Percentiles rank a stretch among this genome's conserved stretches.
Conservation (phyloP, 768 basidiomycete genomes). For the Auricularia auricula-judae region DNA sequence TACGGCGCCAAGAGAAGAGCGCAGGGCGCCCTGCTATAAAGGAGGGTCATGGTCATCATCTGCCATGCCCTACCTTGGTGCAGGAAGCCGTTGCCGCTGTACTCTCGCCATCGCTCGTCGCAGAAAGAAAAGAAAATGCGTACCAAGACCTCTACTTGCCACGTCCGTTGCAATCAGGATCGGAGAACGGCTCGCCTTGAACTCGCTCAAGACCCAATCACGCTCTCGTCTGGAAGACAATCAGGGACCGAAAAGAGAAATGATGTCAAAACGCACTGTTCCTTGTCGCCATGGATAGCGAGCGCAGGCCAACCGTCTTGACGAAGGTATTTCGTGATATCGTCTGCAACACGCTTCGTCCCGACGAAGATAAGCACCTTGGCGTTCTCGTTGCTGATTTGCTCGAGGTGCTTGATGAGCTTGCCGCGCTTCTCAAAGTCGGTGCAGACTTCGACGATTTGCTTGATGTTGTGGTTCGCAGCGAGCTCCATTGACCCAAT, state of each 20-base stretch:
- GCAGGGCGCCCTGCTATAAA: not conserved
- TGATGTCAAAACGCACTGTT: constrained; percentile 53
- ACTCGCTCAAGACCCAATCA: constrained; percentile 97
- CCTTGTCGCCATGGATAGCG: constrained; percentile 99
- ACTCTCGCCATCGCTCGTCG: not conserved
- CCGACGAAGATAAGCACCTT: constrained; percentile 98
- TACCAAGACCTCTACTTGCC: constrained; percentile 99
- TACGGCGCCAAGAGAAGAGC: not conserved
- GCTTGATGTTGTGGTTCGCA: constrained; percentile 95
- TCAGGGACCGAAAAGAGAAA: not conserved
- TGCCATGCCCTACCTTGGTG: not conserved
- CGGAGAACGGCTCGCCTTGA: constrained; percentile 94
- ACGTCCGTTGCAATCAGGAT: constrained; percentile 99
- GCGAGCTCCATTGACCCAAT: constrained; percentile 98
- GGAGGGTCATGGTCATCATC: constrained; percentile 1
- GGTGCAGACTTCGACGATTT: constrained; percentile 92
- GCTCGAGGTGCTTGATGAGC: constrained; percentile 92
- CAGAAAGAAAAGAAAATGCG: constrained; percentile 38
- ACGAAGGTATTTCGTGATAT: constrained; percentile 94
- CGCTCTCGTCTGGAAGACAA: constrained; percentile 65
- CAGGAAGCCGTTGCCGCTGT: not conserved
- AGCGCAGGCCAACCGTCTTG: constrained; percentile 99
- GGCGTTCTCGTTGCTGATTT: constrained; percentile 92
- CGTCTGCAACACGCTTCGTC: constrained; percentile 96
- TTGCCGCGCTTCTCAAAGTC: constrained; percentile 96